phyloP scores from a whole-genome alignment of 2,329 filamentous ascomycete species.

The Neonectria sp. region DNA sequence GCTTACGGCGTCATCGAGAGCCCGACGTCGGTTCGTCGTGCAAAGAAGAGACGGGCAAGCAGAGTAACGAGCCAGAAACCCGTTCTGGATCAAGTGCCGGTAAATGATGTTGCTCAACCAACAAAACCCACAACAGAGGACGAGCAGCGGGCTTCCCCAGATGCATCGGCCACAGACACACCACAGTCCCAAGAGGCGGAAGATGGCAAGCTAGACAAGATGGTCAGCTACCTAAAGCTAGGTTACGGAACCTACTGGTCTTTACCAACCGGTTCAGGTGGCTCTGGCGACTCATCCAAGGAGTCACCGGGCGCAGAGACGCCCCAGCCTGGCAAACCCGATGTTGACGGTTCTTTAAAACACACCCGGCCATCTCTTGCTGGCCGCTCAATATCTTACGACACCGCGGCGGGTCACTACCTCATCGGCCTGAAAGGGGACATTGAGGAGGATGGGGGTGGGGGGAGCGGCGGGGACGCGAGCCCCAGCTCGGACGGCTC shows the following conservation, averaged over 20 bases:
- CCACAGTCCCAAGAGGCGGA: constrained; percentile 33
- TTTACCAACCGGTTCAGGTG: constrained; percentile 53
- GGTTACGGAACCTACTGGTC: constrained; percentile 79
- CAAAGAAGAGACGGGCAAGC: constrained; percentile 55
- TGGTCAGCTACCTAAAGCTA: constrained; percentile 76
- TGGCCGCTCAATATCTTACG: constrained; percentile 44
- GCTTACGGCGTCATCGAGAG: constrained; percentile 90
- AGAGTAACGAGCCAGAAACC: constrained; percentile 31
- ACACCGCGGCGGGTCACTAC: constrained; percentile 63
- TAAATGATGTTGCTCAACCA: constrained; percentile 4
- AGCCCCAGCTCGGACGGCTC: constrained; percentile 51
- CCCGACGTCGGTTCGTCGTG: constrained; percentile 75
- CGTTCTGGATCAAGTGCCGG: constrained; percentile 9
- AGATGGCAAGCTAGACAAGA: constrained; percentile 65
- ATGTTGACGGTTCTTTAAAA: constrained; percentile 27
- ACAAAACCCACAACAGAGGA: constrained; percentile 1
- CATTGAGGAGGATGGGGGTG: constrained; percentile 62
- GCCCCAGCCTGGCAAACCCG: constrained; percentile 32
- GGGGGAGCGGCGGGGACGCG: constrained; percentile 50
- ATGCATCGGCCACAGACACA: constrained; percentile 30
- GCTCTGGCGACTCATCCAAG: constrained; percentile 36
- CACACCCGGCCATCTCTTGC: constrained; percentile 26
- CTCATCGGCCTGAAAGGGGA: constrained; percentile 79
- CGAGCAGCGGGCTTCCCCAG: neutral
- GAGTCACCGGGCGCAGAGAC: constrained; percentile 28